Evolutionary conservation across 2,329 filamentous ascomycete genomes (phyloP).

Genomic region (Herpotrichia juniperi): DNA sequence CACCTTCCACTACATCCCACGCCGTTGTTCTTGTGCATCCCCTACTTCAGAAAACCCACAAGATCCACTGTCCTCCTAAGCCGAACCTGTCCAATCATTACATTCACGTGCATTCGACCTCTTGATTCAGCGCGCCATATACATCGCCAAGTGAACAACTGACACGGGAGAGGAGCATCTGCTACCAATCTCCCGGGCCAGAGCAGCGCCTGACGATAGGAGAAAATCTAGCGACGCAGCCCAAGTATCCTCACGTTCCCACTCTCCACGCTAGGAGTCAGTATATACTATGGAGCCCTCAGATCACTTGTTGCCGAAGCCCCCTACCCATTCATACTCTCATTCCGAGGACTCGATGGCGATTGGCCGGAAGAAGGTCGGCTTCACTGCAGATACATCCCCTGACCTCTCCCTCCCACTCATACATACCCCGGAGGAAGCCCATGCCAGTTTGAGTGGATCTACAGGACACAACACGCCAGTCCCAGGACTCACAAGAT

Average conservation of each 20-base stretch:
- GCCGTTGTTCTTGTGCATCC: neutral
- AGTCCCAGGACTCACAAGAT: slow-evolving; percentile 20
- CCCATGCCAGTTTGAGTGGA: slow-evolving; percentile 17
- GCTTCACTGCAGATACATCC: slow-evolving; percentile 33
- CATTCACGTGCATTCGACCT: neutral
- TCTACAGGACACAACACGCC: slow-evolving; percentile 38
- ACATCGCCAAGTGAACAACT: neutral
- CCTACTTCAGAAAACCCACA: neutral
- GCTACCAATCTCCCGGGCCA: neutral
- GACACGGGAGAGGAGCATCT: neutral
- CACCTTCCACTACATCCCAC: slow-evolving; percentile 5
- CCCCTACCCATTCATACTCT: slow-evolving; percentile 4
- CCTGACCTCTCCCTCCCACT: slow-evolving; percentile 15
- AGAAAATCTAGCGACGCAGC: neutral
- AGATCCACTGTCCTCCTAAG: neutral
- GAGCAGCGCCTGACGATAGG: neutral
- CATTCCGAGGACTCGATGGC: slow-evolving; percentile 33
- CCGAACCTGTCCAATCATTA: neutral
- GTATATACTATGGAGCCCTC: slow-evolving; percentile 6
- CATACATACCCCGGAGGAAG: slow-evolving; percentile 26
- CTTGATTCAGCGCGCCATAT: no score
- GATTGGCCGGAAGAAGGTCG: slow-evolving; percentile 41
- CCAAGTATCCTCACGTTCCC: neutral
- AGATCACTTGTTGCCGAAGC: neutral
- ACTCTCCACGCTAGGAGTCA: neutral